Conservation (phyloP, 2,329 filamentous ascomycete genomes). For the Trichoderma endophyticum region DNA sequence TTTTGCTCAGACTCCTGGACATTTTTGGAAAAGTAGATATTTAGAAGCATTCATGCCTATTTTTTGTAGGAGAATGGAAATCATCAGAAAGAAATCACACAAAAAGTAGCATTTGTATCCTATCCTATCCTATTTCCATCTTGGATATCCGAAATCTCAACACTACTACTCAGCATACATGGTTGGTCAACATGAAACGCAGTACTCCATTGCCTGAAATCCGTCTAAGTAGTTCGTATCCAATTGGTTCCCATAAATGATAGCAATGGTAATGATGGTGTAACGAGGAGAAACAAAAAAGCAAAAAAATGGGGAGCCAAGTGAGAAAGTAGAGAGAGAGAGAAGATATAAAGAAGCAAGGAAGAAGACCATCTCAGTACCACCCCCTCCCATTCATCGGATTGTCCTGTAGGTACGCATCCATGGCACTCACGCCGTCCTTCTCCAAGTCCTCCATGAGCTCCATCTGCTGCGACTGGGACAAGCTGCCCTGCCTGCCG, state of each 20-base stretch:
- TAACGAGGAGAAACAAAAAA: background rate
- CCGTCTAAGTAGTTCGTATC: slow-evolving; percentile 13
- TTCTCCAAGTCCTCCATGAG: slow-evolving; percentile 77
- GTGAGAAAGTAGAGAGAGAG: background rate
- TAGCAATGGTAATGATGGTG: background rate
- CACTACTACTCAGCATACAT: background rate
- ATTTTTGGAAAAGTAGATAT: background rate
- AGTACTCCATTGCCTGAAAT: slow-evolving; percentile 5
- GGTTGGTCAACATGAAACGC: background rate
- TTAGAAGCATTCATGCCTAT: background rate
- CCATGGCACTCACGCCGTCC: slow-evolving; percentile 61
- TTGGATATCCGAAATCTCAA: background rate
- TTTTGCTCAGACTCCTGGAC: background rate
- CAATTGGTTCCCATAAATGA: background rate
- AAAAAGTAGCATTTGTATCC: background rate
- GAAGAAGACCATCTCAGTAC: background rate
- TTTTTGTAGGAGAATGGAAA: too few species aligned
- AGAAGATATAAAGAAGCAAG: too few species aligned
- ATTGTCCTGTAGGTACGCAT: slow-evolving; percentile 52
- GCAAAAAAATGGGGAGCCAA: too few species aligned
- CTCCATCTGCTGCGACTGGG: slow-evolving; percentile 77
- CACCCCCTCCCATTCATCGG: slow-evolving; percentile 37
- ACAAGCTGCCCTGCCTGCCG: slow-evolving; percentile 66
- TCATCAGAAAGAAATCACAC: background rate
- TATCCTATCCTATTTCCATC: background rate